Conservation (phyloP, 495 filamentous ascomycete genomes). For the Letharia lupina region DNA sequence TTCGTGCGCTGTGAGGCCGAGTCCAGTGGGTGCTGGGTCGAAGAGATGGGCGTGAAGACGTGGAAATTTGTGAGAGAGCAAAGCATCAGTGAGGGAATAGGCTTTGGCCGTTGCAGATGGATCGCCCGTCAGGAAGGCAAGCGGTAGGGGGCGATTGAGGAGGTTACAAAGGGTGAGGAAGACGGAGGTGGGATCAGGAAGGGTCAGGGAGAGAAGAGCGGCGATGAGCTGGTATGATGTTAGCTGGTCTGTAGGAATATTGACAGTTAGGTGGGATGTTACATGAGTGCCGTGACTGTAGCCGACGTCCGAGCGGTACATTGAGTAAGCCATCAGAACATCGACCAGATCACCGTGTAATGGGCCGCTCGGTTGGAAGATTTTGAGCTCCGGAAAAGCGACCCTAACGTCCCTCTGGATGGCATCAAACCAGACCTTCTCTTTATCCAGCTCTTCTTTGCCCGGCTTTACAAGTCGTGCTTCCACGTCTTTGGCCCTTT, state of each 20-base stretch:
- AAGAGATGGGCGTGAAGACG: constrained; percentile 61
- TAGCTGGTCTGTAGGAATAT: constrained; percentile 2
- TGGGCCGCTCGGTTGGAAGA: constrained; percentile 68
- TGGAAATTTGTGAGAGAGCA: constrained; percentile 63
- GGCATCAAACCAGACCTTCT: constrained; percentile 56
- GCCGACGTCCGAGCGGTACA: constrained; percentile 92
- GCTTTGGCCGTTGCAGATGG: constrained; percentile 59
- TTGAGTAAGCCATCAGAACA: constrained; percentile 78
- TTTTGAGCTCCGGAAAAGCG: constrained; percentile 72
- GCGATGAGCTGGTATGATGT: constrained; percentile 57
- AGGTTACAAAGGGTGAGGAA: constrained; percentile 82
- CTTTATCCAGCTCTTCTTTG: constrained; percentile 40
- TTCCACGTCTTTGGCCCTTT: constrained; percentile 61
- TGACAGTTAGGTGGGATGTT: constrained; percentile 27
- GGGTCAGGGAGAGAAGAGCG: constrained; percentile 76
- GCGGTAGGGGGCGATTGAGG: constrained; percentile 78
- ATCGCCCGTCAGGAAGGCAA: constrained; percentile 80
- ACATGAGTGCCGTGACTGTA: constrained; percentile 82
- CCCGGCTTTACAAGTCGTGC: constrained; percentile 36
- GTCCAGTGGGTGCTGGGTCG: constrained; percentile 28
- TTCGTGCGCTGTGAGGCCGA: constrained; percentile 39
- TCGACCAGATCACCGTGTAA: constrained; percentile 69
- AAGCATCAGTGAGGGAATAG: constrained; percentile 62
- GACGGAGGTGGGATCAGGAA: constrained; percentile 58
- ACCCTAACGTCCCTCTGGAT: constrained; percentile 62